A percentile compares a stretch with the other conserved stretches of the same genome.
Conservation (phyloP, 805 yeast genomes). For the Candida andamanensis region DNA sequence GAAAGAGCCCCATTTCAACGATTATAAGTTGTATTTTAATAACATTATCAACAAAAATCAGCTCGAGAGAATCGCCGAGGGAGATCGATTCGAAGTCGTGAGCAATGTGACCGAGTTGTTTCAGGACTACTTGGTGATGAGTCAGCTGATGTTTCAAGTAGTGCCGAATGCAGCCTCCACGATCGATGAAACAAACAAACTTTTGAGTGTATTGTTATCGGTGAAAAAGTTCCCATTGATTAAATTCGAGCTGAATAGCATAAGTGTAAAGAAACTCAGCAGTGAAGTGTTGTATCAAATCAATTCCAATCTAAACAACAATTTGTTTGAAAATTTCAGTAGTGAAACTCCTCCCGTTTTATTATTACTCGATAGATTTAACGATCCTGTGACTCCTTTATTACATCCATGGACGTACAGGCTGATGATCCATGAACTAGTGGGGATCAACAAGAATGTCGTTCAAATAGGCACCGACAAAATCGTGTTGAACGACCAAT, state of each 20-base stretch:
- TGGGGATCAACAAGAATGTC: constrained; percentile 77
- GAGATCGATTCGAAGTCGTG: constrained; percentile 82
- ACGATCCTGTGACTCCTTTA: constrained; percentile 91
- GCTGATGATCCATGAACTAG: constrained; percentile 91
- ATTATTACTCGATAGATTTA: constrained; percentile 73
- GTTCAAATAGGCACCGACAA: constrained; percentile 56
- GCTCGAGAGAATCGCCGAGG: constrained; percentile 82
- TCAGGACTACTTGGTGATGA: constrained; percentile 74
- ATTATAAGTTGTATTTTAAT: constrained; percentile 73
- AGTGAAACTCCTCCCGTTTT: constrained; percentile 71
- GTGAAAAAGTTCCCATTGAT: constrained; percentile 74
- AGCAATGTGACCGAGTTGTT: constrained; percentile 75
- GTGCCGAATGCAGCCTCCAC: constrained; percentile 18
- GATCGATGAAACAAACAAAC: constrained; percentile 30
- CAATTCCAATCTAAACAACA: constrained; percentile 47
- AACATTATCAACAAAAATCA: constrained; percentile 71
- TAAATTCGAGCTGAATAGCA: constrained; percentile 68
- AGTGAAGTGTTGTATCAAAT: constrained; percentile 57
- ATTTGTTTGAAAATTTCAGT: constrained; percentile 62
- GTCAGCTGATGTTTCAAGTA: constrained; percentile 52
- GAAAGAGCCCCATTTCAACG: constrained; percentile 70
- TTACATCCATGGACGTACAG: constrained; percentile 97
- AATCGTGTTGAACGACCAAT: constrained; percentile 48
- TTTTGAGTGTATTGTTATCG: constrained; percentile 61
- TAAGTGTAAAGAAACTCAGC: constrained; percentile 61